Evolutionary conservation across 1,139 yeast genomes (phyloP), one percentile per base, ranked within the genome.

Genomic region (Pichia sp.): DNA sequence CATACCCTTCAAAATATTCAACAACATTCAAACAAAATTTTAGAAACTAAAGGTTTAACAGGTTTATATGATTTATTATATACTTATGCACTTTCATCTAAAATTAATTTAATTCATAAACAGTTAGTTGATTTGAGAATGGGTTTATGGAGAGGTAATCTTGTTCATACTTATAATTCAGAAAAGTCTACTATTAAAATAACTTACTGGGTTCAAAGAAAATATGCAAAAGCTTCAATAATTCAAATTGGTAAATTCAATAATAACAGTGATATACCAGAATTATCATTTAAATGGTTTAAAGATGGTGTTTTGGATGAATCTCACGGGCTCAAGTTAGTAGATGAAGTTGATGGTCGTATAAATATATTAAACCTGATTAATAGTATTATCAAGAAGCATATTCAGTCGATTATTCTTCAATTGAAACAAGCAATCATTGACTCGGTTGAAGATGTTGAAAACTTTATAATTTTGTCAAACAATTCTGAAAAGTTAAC

Each of bases 1-100:
- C 57, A 53, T 12, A 61, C 74, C 34, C 72, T 76, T 54, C 68
- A 65, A 44, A 69, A 26, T 24, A 74, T 58, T 63, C 84, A 38
- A 89, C 83, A 59, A 67, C 68, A 40, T 62, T 70, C 82, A 15
- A 89, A 88, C 64, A 74, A 72, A 35, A 71, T 77, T 22, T 69
- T 88, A 20, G 36, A 39, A 27, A 23, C 23, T 22, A 35, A 70
- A 43, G 80, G 82, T 1, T 70, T 90, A 25, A 59, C 64, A 0
- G 84, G 84, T 1, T 69, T 88, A 23, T 82, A 86, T 60, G 81
- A 77, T 38, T 72, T 87, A 49, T 68, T 90, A 50, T 85, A 85
- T 56, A 75, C 77, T 54, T 87, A 85, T 62, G 74, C 92, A 13
- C 76, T 82, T 30, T 80, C 87, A 26, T 82, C 85, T 67, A 87